Evolutionary conservation across 1,284 basidiomycete species (phyloP), one percentile per base, ranked within the genome.

Genomic region (Sphagnurus paluster): DNA sequence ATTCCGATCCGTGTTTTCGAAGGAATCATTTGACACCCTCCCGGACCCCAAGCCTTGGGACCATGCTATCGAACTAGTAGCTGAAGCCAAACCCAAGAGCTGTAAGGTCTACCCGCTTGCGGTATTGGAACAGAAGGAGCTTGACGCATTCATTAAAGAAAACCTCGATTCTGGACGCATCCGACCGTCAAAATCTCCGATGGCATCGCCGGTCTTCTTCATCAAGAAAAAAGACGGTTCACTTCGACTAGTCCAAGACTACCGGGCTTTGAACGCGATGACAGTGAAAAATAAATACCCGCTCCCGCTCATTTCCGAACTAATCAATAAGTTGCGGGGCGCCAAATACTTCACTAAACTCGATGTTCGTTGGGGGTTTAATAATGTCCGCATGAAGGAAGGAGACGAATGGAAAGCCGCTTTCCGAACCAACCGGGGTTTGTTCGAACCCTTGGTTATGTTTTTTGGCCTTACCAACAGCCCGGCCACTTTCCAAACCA

Each of bases 171-270:
- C 46, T 2, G 54, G 63, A 4, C 40, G 42, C 14, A 66, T 66
- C 23, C 29, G 51, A 14, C 56, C 52, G 3, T 66, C 63, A 2
- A 63, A 60, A 32, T 62, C 60, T 3, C 60, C 63, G 1, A 55
- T 58, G 32, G 66, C 56, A 1, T 57, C 70, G 0, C 69, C 70
- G 0, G 59, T 76, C 36, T 67, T 78, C 37, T 78, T 76, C 49
- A 62, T 72, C 9, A 61, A 64, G 39, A 77, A 77, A 58, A 72
- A 72, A 50, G 68, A 74, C 49, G 65, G 67, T 8, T 44, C 52
- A 0, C 54, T 71, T 0, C 47, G 66, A 1, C 53, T 58, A 58
- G 14, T 57, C 3, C 55, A 60, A 38, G 70, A 75, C 45, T 75
- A 75, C 52, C 42, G 64, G 1, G 51, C 51, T 11, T 52, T 74